Evolutionary conservation across 257 asterid genomes (phyloP).

Genomic region (Jaltomata sinuosa): DNA sequence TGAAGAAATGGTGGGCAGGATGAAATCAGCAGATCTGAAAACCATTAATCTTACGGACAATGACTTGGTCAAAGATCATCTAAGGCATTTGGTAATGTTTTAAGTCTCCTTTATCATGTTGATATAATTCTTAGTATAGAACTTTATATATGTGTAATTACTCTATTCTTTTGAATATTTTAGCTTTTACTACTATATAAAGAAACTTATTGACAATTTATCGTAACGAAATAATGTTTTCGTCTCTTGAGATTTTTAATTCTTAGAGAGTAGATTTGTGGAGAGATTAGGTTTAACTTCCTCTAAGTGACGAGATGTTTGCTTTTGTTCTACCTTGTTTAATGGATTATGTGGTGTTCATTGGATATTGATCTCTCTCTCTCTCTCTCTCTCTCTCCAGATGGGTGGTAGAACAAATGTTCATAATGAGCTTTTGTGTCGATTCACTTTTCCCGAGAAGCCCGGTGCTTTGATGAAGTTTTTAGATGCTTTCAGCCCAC

Average conservation of each 20-base stretch:
- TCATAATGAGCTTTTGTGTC: conserved; percentile 74
- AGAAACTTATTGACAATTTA: background rate
- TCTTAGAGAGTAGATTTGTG: background rate
- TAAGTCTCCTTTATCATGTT: background rate
- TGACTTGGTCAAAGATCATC: conserved; percentile 90
- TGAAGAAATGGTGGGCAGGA: conserved; percentile 49
- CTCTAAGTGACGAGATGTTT: background rate
- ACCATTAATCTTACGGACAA: conserved; percentile 70
- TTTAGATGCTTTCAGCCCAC: conserved; percentile 82
- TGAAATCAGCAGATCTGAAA: conserved; percentile 43
- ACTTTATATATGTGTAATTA: background rate
- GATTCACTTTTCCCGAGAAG: conserved; percentile 82
- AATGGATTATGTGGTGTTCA: background rate
- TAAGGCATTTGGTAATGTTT: conserved; percentile 71
- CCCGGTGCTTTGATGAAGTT: conserved; percentile 90
- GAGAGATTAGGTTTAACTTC: background rate
- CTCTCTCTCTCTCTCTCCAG: conserved; percentile 32
- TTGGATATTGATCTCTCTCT: background rate
- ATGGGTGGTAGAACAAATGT: conserved; percentile 88
- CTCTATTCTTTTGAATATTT: background rate
- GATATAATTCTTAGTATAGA: background rate
- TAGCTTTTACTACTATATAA: background rate
- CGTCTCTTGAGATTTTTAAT: background rate
- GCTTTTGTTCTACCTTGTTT: background rate
- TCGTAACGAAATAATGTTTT: background rate